Conservation (phyloP, 495 filamentous ascomycete genomes). For the Filosporella fistucella region DNA sequence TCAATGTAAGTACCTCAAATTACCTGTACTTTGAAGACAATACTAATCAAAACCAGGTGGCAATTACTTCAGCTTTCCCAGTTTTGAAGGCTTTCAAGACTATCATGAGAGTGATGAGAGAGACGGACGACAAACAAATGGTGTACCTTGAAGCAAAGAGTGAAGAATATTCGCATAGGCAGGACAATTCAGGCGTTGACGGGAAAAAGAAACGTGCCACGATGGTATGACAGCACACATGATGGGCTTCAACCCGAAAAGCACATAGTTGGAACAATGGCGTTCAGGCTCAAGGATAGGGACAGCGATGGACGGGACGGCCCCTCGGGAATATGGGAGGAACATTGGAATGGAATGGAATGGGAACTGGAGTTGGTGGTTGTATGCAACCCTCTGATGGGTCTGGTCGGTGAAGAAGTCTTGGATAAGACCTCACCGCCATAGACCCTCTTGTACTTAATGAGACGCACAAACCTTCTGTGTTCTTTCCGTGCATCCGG, state of each 20-base stretch:
- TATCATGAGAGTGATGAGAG: slow-evolving; percentile 23
- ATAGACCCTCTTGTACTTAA: slow-evolving; percentile 6
- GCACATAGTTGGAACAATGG: no score
- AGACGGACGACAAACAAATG: slow-evolving; percentile 6
- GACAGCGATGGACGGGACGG: no score
- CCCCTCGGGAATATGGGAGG: no score
- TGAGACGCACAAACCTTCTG: slow-evolving; percentile 4
- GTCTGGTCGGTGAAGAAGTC: neutral
- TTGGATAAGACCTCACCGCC: slow-evolving; percentile 1
- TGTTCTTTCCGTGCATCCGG: no score
- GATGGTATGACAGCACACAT: no score
- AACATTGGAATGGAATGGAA: neutral
- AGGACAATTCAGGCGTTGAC: no score
- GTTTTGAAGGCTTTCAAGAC: slow-evolving; percentile 39
- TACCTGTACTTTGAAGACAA: no score
- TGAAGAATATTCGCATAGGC: no score
- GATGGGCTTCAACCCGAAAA: no score
- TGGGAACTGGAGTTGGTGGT: neutral
- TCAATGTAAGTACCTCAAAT: slow-evolving; percentile 20
- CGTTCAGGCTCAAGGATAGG: no score
- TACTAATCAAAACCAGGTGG: slow-evolving; percentile 21
- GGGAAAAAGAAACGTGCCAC: no score
- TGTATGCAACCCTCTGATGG: neutral
- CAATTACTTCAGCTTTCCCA: slow-evolving; percentile 54
- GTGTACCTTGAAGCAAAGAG: slow-evolving; percentile 1